Conservation (phyloP, 192 early-diverging fungal species). For the Jimgerdemannia lactiflua region DNA sequence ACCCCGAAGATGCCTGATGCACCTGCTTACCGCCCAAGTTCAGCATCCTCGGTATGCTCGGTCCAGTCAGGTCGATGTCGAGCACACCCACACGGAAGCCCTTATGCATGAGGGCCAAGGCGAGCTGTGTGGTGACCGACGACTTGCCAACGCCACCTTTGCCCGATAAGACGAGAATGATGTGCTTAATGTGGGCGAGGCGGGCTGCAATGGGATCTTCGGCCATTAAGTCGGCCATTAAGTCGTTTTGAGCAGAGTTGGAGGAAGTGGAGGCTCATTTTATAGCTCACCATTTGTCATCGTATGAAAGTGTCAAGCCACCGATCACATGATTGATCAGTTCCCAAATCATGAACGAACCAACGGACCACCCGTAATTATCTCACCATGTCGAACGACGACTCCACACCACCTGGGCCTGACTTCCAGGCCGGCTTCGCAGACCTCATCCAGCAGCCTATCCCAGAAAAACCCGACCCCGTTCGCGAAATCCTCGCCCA, state of each 20-base stretch:
- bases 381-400: too few relatives aligned
- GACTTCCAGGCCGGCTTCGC: too few relatives aligned
- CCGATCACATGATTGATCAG: neutral
- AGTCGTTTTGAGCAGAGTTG: too few relatives aligned
- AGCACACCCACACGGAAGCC: conserved; percentile 71
- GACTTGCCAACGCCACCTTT: conserved; percentile 99
- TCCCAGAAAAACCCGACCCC: conserved; percentile 7
- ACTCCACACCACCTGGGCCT: too few relatives aligned
- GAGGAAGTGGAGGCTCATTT: too few relatives aligned
- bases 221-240: too few relatives aligned
- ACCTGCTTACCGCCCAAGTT: conserved; percentile 78
- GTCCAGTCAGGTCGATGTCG: conserved; percentile 97
- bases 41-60: conserved; percentile 90
- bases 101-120: conserved; percentile 67
- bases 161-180: conserved; percentile 93
- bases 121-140: conserved; percentile 88
- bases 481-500: conserved; percentile 7
- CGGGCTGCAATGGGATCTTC: conserved; percentile 55
- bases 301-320: too few relatives aligned
- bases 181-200: conserved; percentile 69
- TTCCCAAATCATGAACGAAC: too few relatives aligned
- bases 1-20: conserved; percentile 77
- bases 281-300: too few relatives aligned
- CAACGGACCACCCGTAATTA: too few relatives aligned
- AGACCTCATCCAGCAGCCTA: neutral